Evolutionary conservation across 306 rosid genomes (phyloP).

Genomic region (Cucurbita moschata): DNA sequence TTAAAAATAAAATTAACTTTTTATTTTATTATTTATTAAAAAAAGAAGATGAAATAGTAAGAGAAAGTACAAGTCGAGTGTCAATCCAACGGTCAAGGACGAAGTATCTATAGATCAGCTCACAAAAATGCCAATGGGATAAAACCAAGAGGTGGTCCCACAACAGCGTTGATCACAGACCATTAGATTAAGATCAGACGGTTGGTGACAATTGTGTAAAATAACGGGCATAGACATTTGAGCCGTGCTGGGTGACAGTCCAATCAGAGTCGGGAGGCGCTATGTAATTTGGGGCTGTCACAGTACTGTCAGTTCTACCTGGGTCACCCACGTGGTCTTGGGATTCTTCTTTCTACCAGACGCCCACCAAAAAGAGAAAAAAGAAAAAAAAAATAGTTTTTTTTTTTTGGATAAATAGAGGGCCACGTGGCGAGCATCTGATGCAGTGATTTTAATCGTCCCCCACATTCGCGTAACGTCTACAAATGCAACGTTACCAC

Average conservation of each 20-base stretch:
- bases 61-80: not conserved
- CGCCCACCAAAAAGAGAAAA: not conserved
- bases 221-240: not conserved
- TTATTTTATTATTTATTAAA: not conserved
- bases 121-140: not conserved
- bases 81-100: constrained; percentile 1
- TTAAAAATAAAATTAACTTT: no score
- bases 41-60: not conserved
- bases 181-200: not conserved
- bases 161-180: not conserved
- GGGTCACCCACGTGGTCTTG: constrained; percentile 10
- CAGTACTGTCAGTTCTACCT: not conserved
- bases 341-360: not conserved
- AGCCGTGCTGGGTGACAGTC: not conserved
- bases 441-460: not conserved
- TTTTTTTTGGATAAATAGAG: not conserved
- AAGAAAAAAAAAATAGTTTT: not conserved
- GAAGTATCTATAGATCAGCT: not conserved
- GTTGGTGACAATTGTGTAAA: not conserved
- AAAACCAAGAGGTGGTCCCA: not conserved
- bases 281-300: constrained; percentile 5
- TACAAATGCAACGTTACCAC: not conserved
- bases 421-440: not conserved
- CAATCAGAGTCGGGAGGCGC: constrained; percentile 4
- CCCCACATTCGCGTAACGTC: not conserved